A percentile compares a stretch with the other conserved stretches of the same genome.
phyloP scores from a whole-genome alignment of 1,139 yeast species.

The Geotrichum europaeum region DNA sequence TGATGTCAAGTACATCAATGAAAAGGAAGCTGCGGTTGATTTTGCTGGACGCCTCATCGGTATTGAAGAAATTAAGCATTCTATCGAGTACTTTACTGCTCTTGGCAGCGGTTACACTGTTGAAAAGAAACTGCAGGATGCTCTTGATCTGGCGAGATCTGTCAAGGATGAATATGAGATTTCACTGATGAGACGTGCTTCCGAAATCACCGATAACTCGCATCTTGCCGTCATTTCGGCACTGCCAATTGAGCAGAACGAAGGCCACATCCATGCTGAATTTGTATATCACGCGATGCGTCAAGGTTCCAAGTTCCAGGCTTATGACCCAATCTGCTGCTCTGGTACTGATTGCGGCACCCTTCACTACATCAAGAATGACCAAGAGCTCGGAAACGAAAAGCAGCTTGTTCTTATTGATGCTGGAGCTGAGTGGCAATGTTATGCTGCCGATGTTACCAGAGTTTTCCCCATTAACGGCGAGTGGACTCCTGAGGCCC shows the following conservation, averaged over 20 bases:
- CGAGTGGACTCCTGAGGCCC: slow-evolving; percentile 81
- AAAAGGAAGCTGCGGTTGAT: slow-evolving; percentile 21
- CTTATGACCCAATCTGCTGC: slow-evolving; percentile 95
- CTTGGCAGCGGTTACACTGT: slow-evolving; percentile 20
- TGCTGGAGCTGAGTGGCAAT: slow-evolving; percentile 96
- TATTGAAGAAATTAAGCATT: slow-evolving; percentile 10
- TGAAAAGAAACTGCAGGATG: slow-evolving; percentile 44
- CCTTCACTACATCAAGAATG: slow-evolving; percentile 82
- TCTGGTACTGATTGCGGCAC: slow-evolving; percentile 90
- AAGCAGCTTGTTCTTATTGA: slow-evolving; percentile 73
- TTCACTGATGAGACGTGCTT: slow-evolving; percentile 68
- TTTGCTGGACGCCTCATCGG: slow-evolving; percentile 21
- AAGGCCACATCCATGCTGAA: slow-evolving; percentile 92
- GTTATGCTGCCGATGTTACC: slow-evolving; percentile 90
- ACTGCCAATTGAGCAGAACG: slow-evolving; percentile 76
- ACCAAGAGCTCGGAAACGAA: slow-evolving; percentile 48
- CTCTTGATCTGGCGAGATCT: slow-evolving; percentile 79
- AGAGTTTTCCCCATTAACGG: slow-evolving; percentile 92
- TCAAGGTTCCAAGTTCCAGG: slow-evolving; percentile 83
- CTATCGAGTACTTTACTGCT: background rate
- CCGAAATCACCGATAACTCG: slow-evolving; percentile 77
- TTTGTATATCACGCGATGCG: slow-evolving; percentile 88
- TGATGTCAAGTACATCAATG: slow-evolving; percentile 52
- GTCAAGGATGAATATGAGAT: slow-evolving; percentile 82
- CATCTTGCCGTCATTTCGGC: slow-evolving; percentile 93